phyloP scores from a whole-genome alignment of 2,329 filamentous ascomycete species.

The Colletotrichum agaves region DNA sequence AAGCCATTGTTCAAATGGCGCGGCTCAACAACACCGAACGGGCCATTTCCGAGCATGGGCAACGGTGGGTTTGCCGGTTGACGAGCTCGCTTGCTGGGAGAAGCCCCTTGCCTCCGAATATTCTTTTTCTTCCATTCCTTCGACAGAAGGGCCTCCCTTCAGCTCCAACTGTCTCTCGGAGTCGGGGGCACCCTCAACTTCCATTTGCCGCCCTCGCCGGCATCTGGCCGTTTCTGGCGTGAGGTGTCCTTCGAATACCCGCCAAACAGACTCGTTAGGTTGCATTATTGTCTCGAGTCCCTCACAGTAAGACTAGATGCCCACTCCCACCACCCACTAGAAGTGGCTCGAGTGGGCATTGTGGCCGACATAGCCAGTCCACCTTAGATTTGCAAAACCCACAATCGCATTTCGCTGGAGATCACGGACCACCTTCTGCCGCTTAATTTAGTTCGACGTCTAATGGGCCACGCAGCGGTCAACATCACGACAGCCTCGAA shows the following conservation, averaged over 20 bases:
- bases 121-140: constrained; percentile 34
- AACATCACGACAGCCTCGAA: constrained; percentile 24
- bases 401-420: constrained; percentile 23
- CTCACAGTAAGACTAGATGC: constrained; percentile 23
- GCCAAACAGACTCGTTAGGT: constrained; percentile 32
- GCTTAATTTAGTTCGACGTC: constrained; percentile 16
- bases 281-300: constrained; percentile 20
- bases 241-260: constrained; percentile 15
- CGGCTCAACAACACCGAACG: constrained; percentile 26
- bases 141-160: constrained; percentile 3
- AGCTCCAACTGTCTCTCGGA: constrained; percentile 20
- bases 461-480: constrained; percentile 20
- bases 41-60: constrained; percentile 25
- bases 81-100: constrained; percentile 18
- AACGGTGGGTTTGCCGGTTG: constrained; percentile 13
- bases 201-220: neutral
- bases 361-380: constrained; percentile 22
- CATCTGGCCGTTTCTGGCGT: constrained; percentile 6
- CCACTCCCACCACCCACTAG: constrained; percentile 9
- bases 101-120: constrained; percentile 31
- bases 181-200: constrained; percentile 1
- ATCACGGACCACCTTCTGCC: constrained; percentile 33
- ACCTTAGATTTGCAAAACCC: constrained; percentile 20
- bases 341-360: constrained; percentile 22
- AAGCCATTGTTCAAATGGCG: constrained; percentile 1